Base-by-base conservation (phyloP, 2,329 filamentous ascomycete genomes). In the Fusarium sp. region DNA sequence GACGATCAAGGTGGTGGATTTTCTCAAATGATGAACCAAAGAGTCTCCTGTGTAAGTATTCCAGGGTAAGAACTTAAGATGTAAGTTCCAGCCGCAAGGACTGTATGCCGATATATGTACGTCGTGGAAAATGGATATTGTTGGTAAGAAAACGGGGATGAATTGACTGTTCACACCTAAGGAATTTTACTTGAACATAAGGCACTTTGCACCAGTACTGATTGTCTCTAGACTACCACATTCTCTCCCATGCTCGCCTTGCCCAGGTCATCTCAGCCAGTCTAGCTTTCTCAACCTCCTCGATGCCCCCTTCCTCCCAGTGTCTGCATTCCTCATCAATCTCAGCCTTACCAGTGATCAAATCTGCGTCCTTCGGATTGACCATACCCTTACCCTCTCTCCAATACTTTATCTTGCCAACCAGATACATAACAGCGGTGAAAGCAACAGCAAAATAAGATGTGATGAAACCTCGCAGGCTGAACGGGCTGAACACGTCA, bases 311-410 rank as follows among this genome's bases (percentile, higher is more conserved):
- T 70, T 85, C 82, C 61, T 85, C 83, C 83, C 83, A 85, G 39
- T 82, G 77, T 20, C 79, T 72, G 70, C 83, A 84, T 77, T 85
- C 83, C 71, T 89, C 88, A 61, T 92, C 91, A 70, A 92, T 89
- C 80, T 93, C 91, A 7, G 88, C 88, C 64, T 93, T 83, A 68
- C 91, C 91, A 38, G 87, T 87, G 36, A 74, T 36, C 28, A 78
- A 58, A 24, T 78, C 75, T 12, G 73, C 75, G 3, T 61, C 58
- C 24, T 68, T 48, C 5, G 75, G 63, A n/a, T 60, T 54, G 47
- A 62, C 71, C 2, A 31, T 20, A 17, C 61, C 61, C 28, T 26
- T 59, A 6, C 61, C 55, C 13, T 64, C 42, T 41, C 38, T 33
- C 14, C 33, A 36, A 49, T 75, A 66, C 72, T 87, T 90, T 0